Conservation (phyloP, 768 basidiomycete genomes). For the Rhodotorula diobovata region DNA sequence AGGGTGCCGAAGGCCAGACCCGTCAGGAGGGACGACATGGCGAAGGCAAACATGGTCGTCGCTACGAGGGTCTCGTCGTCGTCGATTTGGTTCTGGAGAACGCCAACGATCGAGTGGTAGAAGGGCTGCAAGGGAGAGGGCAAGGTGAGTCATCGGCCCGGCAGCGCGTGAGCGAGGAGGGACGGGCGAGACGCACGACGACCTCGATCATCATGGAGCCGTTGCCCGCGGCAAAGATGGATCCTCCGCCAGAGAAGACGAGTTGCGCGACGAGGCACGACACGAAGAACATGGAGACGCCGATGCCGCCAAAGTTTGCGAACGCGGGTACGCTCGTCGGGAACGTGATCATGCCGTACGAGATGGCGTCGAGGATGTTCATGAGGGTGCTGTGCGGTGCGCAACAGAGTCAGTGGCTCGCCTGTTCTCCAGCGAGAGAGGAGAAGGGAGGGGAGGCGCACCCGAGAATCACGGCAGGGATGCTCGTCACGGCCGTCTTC, state of each 20-base stretch:
- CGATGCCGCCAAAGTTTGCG: slow-evolving; percentile 71
- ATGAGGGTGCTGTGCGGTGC: not conserved
- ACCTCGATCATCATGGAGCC: slow-evolving; percentile 89
- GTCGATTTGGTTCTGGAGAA: slow-evolving; percentile 68
- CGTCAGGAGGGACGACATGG: slow-evolving; percentile 79
- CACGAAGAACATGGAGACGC: slow-evolving; percentile 66
- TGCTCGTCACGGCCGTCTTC: slow-evolving; percentile 4
- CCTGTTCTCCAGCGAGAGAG: not conserved
- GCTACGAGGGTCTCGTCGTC: slow-evolving; percentile 73
- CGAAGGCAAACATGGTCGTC: slow-evolving; percentile 83
- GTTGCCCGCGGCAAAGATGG: slow-evolving; percentile 81
- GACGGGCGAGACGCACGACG: slow-evolving; percentile 61
- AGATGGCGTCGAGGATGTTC: slow-evolving; percentile 89
- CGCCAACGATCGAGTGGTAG: slow-evolving; percentile 82
- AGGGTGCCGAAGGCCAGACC: slow-evolving; percentile 32
- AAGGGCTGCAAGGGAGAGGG: slow-evolving; percentile 56
- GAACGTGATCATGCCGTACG: slow-evolving; percentile 83
- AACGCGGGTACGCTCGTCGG: slow-evolving; percentile 72
- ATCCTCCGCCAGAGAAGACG: slow-evolving; percentile 74
- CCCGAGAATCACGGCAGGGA: slow-evolving; percentile 38
- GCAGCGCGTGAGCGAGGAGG: slow-evolving; percentile 84
- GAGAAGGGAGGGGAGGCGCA: not conserved
- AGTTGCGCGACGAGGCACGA: slow-evolving; percentile 68
- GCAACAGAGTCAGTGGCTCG: too few relatives aligned
- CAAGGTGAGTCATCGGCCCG: slow-evolving; percentile 54